Base-by-base conservation (phyloP, 2,329 filamentous ascomycete genomes). In the Exserohilum turcica region DNA sequence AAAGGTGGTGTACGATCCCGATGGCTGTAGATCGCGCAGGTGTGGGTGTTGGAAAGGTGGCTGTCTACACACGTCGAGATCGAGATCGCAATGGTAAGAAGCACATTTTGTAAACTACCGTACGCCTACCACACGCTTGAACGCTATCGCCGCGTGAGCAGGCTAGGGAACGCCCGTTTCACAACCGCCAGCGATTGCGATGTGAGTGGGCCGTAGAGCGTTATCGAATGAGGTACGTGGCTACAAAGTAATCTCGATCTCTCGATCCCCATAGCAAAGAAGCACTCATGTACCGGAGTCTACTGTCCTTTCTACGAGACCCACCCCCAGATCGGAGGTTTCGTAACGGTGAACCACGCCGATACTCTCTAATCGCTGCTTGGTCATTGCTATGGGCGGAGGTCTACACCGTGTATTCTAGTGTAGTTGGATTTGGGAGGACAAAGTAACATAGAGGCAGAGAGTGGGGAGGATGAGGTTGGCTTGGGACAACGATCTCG, bases 131-230 rank as follows among this genome's bases (percentile, higher is more conserved):
- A 16, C n/a, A 5, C 8, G 4, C 13, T 32, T 19, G 15, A n/a
- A 27, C 31, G 31, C 31, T 27, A 35, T 27, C 31, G 13, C 21
- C 9, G 3, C 15, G 7, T 15, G 4, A 35, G 18, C n/a, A 16
- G 3, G 12, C 29, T 19, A 33, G 38, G 38, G 38, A 35, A 35
- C 18, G 42, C 18, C 31, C 19, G 42, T 44, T 44, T 44, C 31
- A 44, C 13, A 35, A 35, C 42, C 21, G 21, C n/a, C 29, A 44
- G 35, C 31, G 42, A 44, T 44, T 15, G n/a, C 42, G 42, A 44
- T 44, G 19, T 33, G 21, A 18, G 42, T 18, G 24, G 42, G 24
- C 33, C 19, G 24, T 27, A 19, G 10, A 24, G 38, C 38, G 42
- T 27, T 27, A 27, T 44, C 5, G 18, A 21, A 24, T 6, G 6